These are phyloP conservation scores for Wilcoxina mikolae DNA, from an alignment of 495 filamentous ascomycete genomes.

Conservation along the genomic window DNA sequence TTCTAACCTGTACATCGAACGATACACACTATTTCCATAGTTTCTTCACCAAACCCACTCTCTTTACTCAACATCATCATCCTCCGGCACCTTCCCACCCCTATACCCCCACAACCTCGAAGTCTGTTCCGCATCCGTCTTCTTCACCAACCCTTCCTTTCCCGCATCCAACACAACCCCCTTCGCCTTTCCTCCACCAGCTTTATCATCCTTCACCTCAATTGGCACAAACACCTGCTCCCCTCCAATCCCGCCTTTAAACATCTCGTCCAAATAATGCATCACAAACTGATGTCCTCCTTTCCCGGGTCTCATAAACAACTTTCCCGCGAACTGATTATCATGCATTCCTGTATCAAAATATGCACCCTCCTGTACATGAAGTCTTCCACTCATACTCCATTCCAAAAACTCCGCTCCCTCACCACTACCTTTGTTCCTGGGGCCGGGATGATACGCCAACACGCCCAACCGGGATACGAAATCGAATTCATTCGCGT, in stretches of 20 bases:
- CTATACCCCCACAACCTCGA: slow-evolving; percentile 2
- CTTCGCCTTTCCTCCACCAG: not conserved
- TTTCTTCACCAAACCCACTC: not conserved
- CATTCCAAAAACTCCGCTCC: slow-evolving; percentile 15
- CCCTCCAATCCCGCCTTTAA: not conserved
- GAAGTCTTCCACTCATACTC: not conserved
- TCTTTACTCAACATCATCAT: not conserved
- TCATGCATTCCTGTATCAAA: not conserved
- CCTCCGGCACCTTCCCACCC: not conserved
- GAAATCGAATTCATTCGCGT: slow-evolving; percentile 67
- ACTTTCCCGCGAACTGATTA: slow-evolving; percentile 56
- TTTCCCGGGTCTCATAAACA: slow-evolving; percentile 48
- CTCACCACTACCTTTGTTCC: not conserved
- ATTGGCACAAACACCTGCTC: slow-evolving; percentile 2
- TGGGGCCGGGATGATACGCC: not conserved
- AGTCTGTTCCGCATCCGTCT: not conserved
- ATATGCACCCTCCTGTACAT: not conserved
- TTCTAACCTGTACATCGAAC: too few relatives aligned
- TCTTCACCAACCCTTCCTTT: not conserved
- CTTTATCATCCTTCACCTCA: not conserved
- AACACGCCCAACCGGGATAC: slow-evolving; percentile 57
- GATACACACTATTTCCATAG: too few relatives aligned
- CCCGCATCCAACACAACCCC: not conserved
- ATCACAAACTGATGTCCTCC: slow-evolving; percentile 60
- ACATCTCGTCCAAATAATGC: slow-evolving; percentile 42